phyloP scores from a whole-genome alignment of 2,329 filamentous ascomycete species.

The Cytospora piceicola region DNA sequence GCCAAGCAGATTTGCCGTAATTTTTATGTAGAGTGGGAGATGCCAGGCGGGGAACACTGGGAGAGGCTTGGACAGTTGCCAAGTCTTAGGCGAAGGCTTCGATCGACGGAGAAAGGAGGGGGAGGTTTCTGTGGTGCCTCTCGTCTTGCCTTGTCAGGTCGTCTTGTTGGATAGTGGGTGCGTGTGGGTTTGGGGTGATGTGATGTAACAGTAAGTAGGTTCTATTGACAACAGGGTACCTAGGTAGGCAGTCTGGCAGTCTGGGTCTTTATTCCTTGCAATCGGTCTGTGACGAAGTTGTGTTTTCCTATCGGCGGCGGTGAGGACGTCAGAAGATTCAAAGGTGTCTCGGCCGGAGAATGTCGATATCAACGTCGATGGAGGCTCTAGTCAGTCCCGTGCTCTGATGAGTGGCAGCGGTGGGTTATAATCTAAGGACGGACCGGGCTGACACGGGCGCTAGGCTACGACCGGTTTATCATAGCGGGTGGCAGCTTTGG shows the following conservation, averaged over 20 bases:
- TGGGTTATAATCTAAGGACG: neutral
- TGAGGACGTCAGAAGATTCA: neutral
- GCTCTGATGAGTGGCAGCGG: neutral
- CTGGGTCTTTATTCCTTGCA: neutral
- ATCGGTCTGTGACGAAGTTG: neutral
- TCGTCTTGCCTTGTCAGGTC: neutral
- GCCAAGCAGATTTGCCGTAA: neutral
- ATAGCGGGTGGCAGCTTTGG: conserved; percentile 2
- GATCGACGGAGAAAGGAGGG: conserved; percentile 16
- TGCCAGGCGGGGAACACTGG: conserved; percentile 3
- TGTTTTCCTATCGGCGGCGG: neutral
- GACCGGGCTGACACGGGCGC: neutral
- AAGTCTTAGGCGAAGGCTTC: conserved; percentile 25
- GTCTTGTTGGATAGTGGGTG: conserved; percentile 8
- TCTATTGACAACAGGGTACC: neutral
- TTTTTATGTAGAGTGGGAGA: neutral
- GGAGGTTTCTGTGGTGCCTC: neutral
- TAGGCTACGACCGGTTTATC: neutral
- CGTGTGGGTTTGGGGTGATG: neutral
- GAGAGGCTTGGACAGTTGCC: conserved; percentile 17
- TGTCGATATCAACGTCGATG: neutral
- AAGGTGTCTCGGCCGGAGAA: neutral
- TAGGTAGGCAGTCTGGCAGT: no score
- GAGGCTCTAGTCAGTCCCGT: neutral
- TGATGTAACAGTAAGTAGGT: neutral